A percentile compares a stretch with the other conserved stretches of the same genome.
Conservation (phyloP, 805 yeast species). For the Jamesozyma rosinii region DNA sequence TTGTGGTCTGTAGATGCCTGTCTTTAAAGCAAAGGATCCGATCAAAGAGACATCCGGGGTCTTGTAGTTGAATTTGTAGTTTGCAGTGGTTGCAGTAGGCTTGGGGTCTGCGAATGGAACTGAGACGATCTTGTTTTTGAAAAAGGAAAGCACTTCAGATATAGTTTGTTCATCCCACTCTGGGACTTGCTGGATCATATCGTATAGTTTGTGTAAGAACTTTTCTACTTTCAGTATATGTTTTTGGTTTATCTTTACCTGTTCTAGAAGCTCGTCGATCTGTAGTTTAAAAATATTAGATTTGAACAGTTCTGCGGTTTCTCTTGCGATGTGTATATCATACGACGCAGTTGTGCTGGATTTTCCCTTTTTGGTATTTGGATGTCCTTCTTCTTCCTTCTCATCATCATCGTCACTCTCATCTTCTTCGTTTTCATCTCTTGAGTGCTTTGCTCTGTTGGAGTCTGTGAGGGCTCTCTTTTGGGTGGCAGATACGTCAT, state of each 20-base stretch:
- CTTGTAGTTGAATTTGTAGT: constrained; percentile 59
- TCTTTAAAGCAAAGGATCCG: constrained; percentile 83
- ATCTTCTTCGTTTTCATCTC: constrained; percentile 26
- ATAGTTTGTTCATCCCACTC: constrained; percentile 43
- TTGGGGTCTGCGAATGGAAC: constrained; percentile 89
- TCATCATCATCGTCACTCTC: constrained; percentile 16
- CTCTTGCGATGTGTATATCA: constrained; percentile 85
- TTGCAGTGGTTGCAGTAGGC: constrained; percentile 49
- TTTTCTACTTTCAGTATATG: constrained; percentile 61
- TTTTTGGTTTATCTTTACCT: constrained; percentile 63
- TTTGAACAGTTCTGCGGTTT: constrained; percentile 87
- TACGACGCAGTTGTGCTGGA: constrained; percentile 40
- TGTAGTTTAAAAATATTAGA: constrained; percentile 92
- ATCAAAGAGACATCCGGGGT: constrained; percentile 71
- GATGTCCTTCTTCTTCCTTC: constrained; percentile 12
- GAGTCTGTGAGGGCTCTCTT: neutral
- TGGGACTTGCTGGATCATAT: constrained; percentile 56
- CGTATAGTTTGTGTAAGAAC: constrained; percentile 65
- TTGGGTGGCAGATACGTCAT: neutral
- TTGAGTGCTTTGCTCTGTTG: neutral
- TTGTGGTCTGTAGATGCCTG: constrained; percentile 58
- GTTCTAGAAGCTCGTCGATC: constrained; percentile 82
- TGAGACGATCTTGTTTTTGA: constrained; percentile 43
- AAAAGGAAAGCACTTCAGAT: constrained; percentile 48
- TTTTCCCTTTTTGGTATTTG: constrained; percentile 5